Percentiles rank a stretch among this genome's conserved stretches.
Evolutionary conservation across 345 rosid genomes (phyloP).

Genomic region (Murraya koenigii): DNA sequence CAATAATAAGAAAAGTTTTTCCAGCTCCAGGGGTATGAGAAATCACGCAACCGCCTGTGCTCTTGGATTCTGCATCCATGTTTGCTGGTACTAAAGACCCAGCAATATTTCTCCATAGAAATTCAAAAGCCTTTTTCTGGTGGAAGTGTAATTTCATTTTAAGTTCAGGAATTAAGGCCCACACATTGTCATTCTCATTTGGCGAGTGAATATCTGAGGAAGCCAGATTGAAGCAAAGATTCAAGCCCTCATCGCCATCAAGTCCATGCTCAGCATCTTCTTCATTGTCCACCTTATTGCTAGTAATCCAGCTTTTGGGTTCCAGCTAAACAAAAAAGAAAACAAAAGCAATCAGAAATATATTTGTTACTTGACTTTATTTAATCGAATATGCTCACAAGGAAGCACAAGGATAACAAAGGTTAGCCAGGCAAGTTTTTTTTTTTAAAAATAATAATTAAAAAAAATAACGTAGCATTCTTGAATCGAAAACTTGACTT

Average conservation of each 20-base stretch:
- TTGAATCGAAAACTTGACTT: constrained; percentile 40
- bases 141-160: constrained; percentile 64
- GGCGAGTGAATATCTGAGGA: constrained; percentile 24
- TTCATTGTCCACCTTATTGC: constrained; percentile 28
- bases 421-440: neutral
- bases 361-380: neutral
- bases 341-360: constrained; percentile 7
- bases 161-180: constrained; percentile 82
- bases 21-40: constrained; percentile 98
- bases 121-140: constrained; percentile 87
- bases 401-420: neutral
- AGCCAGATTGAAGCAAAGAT: constrained; percentile 26
- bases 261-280: constrained; percentile 29
- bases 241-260: constrained; percentile 31
- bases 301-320: constrained; percentile 39
- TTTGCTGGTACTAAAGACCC: constrained; percentile 64
- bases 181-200: constrained; percentile 63
- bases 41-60: constrained; percentile 81
- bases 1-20: constrained; percentile 84
- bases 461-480: neutral
- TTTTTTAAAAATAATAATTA: neutral
- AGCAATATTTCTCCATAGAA: constrained; percentile 78
- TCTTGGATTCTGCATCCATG: constrained; percentile 52
- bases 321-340: constrained; percentile 35
- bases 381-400: neutral